Evolutionary conservation across 2,329 filamentous ascomycete species (phyloP).

Genomic region (Fusarium newnesense): DNA sequence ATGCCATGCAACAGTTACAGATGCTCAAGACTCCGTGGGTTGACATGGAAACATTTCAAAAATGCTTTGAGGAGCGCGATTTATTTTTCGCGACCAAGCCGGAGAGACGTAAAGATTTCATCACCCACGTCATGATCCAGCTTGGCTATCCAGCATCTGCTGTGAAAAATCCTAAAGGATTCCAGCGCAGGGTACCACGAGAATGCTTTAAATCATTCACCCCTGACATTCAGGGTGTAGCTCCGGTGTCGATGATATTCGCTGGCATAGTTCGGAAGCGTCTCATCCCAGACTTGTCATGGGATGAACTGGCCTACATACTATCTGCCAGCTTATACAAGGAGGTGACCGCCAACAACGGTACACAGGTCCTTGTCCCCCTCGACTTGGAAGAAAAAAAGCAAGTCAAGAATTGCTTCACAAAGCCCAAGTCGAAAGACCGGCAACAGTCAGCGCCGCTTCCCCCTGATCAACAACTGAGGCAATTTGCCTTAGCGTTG

Average conservation of each 20-base stretch:
- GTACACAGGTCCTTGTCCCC: background rate
- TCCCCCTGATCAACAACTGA: background rate
- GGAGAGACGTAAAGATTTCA: rapidly evolving
- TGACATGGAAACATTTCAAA: background rate
- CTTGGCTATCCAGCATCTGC: background rate
- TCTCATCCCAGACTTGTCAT: background rate
- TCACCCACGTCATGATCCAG: background rate
- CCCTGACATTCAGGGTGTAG: background rate
- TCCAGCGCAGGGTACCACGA: rapidly evolving
- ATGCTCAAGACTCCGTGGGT: background rate
- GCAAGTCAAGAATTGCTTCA: background rate
- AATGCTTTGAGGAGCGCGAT: background rate
- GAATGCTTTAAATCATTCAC: background rate
- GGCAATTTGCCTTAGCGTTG: background rate
- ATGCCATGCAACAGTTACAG: background rate
- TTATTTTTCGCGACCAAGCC: background rate
- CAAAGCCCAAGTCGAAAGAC: background rate
- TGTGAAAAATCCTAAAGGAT: background rate
- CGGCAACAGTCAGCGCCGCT: too few species aligned
- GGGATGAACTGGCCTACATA: background rate
- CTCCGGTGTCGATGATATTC: background rate
- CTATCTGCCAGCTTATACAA: background rate
- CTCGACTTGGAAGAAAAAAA: background rate
- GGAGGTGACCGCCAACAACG: background rate
- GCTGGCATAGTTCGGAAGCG: too few species aligned